Percentiles rank a stretch among this genome's conserved stretches.
These are phyloP conservation scores for Pseudogymnoascus sp. DNA, from an alignment of 2,329 filamentous ascomycete genomes.

Conservation along the genomic window DNA sequence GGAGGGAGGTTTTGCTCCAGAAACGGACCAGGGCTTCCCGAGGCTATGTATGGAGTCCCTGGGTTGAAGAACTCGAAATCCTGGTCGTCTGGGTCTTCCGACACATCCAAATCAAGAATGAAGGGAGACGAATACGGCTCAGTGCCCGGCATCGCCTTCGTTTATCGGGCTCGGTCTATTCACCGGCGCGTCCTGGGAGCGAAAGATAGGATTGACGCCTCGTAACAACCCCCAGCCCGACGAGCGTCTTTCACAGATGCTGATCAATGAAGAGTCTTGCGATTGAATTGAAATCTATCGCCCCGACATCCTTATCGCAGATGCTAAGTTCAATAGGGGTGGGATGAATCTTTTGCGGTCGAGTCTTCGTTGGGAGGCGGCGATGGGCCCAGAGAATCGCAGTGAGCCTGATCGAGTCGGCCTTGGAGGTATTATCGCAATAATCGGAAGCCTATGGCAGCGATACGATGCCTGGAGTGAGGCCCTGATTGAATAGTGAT, in stretches of 20 bases:
- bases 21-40: slow-evolving; percentile 26
- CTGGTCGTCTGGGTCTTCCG: slow-evolving; percentile 25
- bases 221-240: slow-evolving; percentile 3
- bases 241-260: neutral
- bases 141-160: slow-evolving; percentile 10
- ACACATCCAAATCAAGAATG: slow-evolving; percentile 30
- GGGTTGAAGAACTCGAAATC: slow-evolving; percentile 33
- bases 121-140: slow-evolving; percentile 24
- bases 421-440: neutral
- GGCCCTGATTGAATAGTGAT: neutral
- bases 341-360: neutral
- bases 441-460: neutral
- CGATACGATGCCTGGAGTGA: neutral
- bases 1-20: slow-evolving; percentile 22
- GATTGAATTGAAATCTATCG: neutral
- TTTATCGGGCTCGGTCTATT: slow-evolving; percentile 8
- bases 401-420: neutral
- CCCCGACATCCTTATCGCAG: neutral
- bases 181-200: slow-evolving; percentile 1
- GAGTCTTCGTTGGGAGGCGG: neutral
- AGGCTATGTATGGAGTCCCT: slow-evolving; percentile 24
- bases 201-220: neutral
- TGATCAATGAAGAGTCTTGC: neutral
- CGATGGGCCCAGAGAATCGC: neutral
- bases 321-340: slow-evolving; percentile 3